Conservation (phyloP, 352 stramenopile species). For the Pythium guiyangense region DNA sequence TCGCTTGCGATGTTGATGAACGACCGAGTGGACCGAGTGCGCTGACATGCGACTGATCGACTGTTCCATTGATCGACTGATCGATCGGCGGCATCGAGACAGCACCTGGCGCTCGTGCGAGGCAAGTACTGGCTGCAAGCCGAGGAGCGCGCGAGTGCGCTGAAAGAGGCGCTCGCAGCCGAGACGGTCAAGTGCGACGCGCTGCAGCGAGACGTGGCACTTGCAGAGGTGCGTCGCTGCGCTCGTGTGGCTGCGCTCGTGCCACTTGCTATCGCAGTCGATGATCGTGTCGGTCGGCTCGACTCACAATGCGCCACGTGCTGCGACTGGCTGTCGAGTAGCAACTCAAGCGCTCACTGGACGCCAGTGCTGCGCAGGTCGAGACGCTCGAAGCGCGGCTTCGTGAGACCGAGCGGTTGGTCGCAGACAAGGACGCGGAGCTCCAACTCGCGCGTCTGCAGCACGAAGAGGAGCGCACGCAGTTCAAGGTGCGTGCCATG, state of each 20-base stretch:
- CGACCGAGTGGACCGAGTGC: too few relatives aligned
- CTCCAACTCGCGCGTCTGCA: slow-evolving; percentile 9
- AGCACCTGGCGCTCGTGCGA: too few relatives aligned
- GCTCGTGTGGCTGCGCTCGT: neutral
- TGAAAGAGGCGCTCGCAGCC: slow-evolving; percentile 7
- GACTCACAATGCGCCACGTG: too few relatives aligned
- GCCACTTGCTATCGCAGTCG: too few relatives aligned
- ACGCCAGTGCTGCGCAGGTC: neutral
- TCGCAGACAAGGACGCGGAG: slow-evolving; percentile 8
- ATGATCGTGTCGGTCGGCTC: too few relatives aligned
- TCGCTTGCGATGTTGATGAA: too few relatives aligned
- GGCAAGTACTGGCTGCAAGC: slow-evolving; percentile 11
- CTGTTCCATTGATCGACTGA: too few relatives aligned
- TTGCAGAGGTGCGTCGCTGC: slow-evolving; percentile 7
- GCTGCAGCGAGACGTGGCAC: neutral
- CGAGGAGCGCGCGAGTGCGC: slow-evolving; percentile 1
- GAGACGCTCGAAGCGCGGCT: slow-evolving; percentile 4
- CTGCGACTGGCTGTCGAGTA: neutral
- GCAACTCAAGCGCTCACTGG: slow-evolving; percentile 3
- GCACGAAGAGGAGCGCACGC: slow-evolving; percentile 13
- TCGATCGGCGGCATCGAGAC: too few relatives aligned
- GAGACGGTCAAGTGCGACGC: neutral
- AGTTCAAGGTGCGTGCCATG: slow-evolving; percentile 13
- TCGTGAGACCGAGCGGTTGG: slow-evolving; percentile 9
- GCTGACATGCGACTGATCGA: too few relatives aligned